These are phyloP conservation scores for Neonectria sp. DNA, from an alignment of 2,329 filamentous ascomycete genomes.

Conservation along the genomic window DNA sequence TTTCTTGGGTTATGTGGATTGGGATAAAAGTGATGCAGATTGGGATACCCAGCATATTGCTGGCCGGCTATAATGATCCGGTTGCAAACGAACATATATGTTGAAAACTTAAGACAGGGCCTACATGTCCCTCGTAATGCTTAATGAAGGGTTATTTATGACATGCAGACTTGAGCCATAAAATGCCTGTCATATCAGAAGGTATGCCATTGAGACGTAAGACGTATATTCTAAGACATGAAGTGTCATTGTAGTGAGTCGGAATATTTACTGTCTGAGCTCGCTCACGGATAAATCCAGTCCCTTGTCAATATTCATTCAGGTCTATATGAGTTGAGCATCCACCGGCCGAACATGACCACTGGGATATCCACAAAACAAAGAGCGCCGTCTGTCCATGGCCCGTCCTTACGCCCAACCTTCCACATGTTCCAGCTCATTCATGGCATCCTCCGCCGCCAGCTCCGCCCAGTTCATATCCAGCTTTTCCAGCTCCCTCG, in stretches of 20 bases:
- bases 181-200: neutral
- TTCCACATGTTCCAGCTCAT: constrained; percentile 53
- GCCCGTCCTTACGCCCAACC: constrained; percentile 37
- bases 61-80: constrained; percentile 21
- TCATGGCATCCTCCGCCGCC: constrained; percentile 52
- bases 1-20: neutral
- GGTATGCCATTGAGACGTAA: neutral
- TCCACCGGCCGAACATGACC: too few relatives aligned
- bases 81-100: constrained; percentile 29
- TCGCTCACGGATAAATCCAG: neutral
- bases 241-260: neutral
- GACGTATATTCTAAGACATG: neutral
- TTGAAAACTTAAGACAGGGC: constrained; percentile 24
- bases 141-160: constrained; percentile 32
- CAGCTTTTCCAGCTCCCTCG: constrained; percentile 81
- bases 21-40: constrained; percentile 20
- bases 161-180: neutral
- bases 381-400: neutral
- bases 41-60: constrained; percentile 37
- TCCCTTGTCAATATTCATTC: neutral
- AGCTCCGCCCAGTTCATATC: constrained; percentile 67
- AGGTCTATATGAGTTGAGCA: neutral
- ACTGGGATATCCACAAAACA: neutral
- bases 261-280: too few relatives aligned
- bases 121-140: constrained; percentile 32